Conservation (phyloP, 768 basidiomycete species). For the Leucocoprinus leucothites region DNA sequence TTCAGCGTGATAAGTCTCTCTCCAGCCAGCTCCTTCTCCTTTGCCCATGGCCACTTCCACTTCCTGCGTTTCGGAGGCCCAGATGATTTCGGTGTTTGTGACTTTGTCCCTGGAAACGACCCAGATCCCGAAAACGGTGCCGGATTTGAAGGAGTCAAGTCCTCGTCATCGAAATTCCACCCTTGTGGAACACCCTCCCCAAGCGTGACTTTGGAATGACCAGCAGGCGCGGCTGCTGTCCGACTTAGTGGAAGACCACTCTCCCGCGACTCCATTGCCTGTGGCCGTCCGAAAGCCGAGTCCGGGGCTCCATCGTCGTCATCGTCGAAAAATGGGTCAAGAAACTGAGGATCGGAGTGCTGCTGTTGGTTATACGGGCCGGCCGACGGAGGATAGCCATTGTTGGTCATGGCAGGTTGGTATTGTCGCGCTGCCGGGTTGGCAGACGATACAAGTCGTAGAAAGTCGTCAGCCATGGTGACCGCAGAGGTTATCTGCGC, state of each 20-base stretch:
- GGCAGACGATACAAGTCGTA: constrained; percentile 66
- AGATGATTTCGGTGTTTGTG: constrained; percentile 18
- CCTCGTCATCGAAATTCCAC: constrained; percentile 76
- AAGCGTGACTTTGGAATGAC: constrained; percentile 43
- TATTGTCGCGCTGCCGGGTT: constrained; percentile 60
- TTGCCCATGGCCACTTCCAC: constrained; percentile 88
- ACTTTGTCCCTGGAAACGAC: constrained; percentile 32
- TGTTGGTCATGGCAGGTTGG: constrained; percentile 36
- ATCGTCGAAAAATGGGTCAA: constrained; percentile 91
- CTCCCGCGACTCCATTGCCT: constrained; percentile 50
- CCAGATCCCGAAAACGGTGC: constrained; percentile 41
- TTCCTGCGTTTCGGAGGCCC: constrained; percentile 30
- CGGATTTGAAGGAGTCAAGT: constrained; percentile 36
- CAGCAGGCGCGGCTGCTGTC: constrained; percentile 61
- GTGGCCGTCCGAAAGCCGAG: constrained; percentile 58
- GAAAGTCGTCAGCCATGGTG: constrained; percentile 69
- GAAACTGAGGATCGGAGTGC: constrained; percentile 43
- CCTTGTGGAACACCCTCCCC: constrained; percentile 53
- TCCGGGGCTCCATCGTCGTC: constrained; percentile 73
- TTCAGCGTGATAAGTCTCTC: constrained; percentile 85
- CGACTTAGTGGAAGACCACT: constrained; percentile 57
- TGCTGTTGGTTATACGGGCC: constrained; percentile 29
- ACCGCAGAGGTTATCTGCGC: constrained; percentile 5
- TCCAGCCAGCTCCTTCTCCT: constrained; percentile 58
- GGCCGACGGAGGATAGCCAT: constrained; percentile 56